phyloP scores from a whole-genome alignment of 345 rosid genomes.

The Erucastrum elatum region DNA sequence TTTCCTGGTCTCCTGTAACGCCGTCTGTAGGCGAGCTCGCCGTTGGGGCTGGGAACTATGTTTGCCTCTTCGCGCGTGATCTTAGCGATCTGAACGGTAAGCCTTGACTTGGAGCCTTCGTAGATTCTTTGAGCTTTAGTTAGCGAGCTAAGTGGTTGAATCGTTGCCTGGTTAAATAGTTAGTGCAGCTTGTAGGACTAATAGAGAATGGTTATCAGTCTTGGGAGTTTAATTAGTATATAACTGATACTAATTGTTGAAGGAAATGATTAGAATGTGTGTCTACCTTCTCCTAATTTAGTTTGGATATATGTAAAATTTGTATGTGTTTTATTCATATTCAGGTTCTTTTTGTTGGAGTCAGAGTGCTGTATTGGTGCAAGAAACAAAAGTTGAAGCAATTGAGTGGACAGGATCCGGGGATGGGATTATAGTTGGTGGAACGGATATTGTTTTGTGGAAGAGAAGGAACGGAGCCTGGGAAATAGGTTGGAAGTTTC shows the following conservation, averaged over 20 bases:
- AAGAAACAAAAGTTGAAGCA: slow-evolving; percentile 71
- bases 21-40: slow-evolving; percentile 85
- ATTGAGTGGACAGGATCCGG: slow-evolving; percentile 84
- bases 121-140: background rate
- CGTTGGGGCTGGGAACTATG: slow-evolving; percentile 59
- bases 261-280: slow-evolving; percentile 16
- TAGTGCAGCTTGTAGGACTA: background rate
- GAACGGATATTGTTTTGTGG: slow-evolving; percentile 74
- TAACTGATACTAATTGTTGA: background rate
- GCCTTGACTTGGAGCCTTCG: background rate
- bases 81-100: slow-evolving; percentile 49
- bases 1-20: slow-evolving; percentile 72
- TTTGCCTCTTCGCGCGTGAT: slow-evolving; percentile 55
- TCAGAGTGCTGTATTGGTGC: slow-evolving; percentile 82
- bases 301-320: slow-evolving; percentile 44
- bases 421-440: slow-evolving; percentile 82
- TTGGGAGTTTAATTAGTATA: no score
- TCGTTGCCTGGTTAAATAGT: background rate
- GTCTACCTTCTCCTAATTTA: slow-evolving; percentile 6
- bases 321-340: slow-evolving; percentile 53
- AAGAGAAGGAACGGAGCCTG: slow-evolving; percentile 67
- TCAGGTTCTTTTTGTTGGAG: slow-evolving; percentile 99
- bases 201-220: background rate
- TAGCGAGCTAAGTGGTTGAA: background rate
- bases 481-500: slow-evolving; percentile 87